Base-by-base conservation (phyloP, 2,329 filamentous ascomycete genomes). In the Alternaria triticina region DNA sequence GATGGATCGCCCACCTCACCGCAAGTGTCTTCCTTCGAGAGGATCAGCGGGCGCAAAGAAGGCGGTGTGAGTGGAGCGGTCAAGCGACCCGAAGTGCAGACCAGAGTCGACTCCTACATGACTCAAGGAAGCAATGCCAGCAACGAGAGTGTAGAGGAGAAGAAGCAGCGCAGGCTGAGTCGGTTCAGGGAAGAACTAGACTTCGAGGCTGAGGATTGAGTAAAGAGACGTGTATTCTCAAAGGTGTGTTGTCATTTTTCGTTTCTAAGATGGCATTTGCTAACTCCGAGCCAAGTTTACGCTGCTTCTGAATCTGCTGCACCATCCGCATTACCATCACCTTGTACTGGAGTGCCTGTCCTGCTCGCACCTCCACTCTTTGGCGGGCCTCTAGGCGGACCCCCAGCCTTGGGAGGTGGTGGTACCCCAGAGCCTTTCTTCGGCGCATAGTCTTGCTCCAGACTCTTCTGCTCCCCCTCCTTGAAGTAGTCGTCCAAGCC, bases 401-500 rank as follows among this genome's bases (percentile, higher is more conserved):
- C 76, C 7, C 77, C 77, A 20, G 62, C 66, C 57, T 77, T 80
- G 15, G 79, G 79, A 23, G 79, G 79, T 23, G 80, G 80, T 25
- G 79, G 76, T 46, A 78, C 71, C 23, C 66, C 70, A 33, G 75
- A 69, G 22, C 67, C 61, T 61, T 75, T 76, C 57, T 72, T 77
- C 2, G 79, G 75, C 61, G 74, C 75, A 68, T 71, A 77, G 54
- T 83, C 82, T 47, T 82, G 68, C 67, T 82, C 78, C 52, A 74
- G 71, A 55, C 81, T 83, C 73, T 83, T 83, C 70, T 79, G 71
- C 68, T 83, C 82, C 46, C 81, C 81, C 68, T 83, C 82, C 46
- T 79, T 79, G 73, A 83, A 82, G 55, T 83, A 83, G 50, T 82
- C 81, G 63, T 83, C 82, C 64, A 83, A 56, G 2, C 75, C 79